Conservation (phyloP, 2,329 filamentous ascomycete species). For the Aspergillus bombycis region DNA sequence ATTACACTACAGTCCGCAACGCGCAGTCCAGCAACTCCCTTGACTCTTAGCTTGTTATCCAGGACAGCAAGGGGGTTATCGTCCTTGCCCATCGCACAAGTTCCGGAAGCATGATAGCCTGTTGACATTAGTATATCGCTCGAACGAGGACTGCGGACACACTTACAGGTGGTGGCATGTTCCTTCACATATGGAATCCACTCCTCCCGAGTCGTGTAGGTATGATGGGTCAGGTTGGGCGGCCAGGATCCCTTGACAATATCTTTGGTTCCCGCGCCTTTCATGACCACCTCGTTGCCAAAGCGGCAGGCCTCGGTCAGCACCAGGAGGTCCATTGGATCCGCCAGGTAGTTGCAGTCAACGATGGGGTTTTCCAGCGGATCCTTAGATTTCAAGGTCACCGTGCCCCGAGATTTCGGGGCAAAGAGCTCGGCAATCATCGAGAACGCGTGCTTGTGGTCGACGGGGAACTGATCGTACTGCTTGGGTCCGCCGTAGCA, state of each 20-base stretch:
- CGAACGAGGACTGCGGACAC: not conserved
- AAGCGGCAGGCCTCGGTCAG: constrained; percentile 61
- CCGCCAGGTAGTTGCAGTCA: constrained; percentile 60
- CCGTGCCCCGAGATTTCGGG: constrained; percentile 59
- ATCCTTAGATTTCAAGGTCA: constrained; percentile 55
- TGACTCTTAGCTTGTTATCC: constrained; percentile 56
- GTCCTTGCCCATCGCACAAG: constrained; percentile 58
- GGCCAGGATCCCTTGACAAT: constrained; percentile 66
- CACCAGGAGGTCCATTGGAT: constrained; percentile 62
- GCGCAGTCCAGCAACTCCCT: constrained; percentile 56
- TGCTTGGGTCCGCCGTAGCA: constrained; percentile 65
- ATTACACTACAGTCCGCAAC: constrained; percentile 59
- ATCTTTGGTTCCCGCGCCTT: constrained; percentile 60
- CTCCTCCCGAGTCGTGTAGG: constrained; percentile 57
- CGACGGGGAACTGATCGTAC: constrained; percentile 56
- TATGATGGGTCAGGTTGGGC: constrained; percentile 54
- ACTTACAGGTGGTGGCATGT: constrained; percentile 63
- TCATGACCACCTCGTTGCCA: constrained; percentile 63
- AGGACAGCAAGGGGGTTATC: constrained; percentile 56
- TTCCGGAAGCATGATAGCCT: constrained; percentile 62
- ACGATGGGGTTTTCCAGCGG: constrained; percentile 58
- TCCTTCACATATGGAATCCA: constrained; percentile 62
- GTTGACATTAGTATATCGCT: not conserved
- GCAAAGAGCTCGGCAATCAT: constrained; percentile 63
- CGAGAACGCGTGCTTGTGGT: constrained; percentile 60